phyloP scores from a whole-genome alignment of 345 rosid species.

The Lepidium didymum region DNA sequence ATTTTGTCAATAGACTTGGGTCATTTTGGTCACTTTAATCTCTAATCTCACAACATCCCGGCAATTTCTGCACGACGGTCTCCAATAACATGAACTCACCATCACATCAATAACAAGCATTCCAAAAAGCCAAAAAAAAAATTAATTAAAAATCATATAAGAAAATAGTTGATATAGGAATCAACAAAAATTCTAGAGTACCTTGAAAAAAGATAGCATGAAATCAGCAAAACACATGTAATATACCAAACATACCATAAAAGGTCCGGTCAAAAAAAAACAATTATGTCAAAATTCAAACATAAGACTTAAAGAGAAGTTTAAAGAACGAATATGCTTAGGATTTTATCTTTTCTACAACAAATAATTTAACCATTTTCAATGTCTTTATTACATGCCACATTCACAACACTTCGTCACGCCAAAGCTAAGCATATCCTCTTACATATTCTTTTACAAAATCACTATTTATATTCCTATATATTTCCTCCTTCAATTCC shows the following conservation, averaged over 20 bases:
- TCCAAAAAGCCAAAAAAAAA: not conserved
- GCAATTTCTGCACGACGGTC: constrained; percentile 21
- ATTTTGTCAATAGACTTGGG: not conserved
- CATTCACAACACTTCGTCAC: constrained; percentile 33
- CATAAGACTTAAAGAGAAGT: constrained; percentile 20
- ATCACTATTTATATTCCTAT: constrained; percentile 19
- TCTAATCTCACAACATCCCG: constrained; percentile 19
- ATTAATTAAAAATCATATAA: not conserved
- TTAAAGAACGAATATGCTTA: constrained; percentile 23
- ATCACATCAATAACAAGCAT: constrained; percentile 26
- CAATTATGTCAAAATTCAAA: not conserved
- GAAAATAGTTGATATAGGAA: not conserved
- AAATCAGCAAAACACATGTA: constrained; percentile 17
- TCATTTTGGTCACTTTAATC: constrained; percentile 5
- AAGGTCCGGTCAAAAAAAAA: constrained; percentile 26
- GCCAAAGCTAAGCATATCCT: constrained; percentile 35
- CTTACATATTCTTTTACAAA: constrained; percentile 15
- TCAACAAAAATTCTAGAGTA: constrained; percentile 25
- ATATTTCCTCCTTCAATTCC: constrained; percentile 12
- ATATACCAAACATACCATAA: constrained; percentile 28
- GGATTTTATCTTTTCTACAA: constrained; percentile 3
- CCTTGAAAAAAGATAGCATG: constrained; percentile 14
- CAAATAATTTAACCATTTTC: not conserved
- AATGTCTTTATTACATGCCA: constrained; percentile 26
- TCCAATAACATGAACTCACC: not conserved